Evolutionary conservation across 164 flowering plant species (phyloP).

Genomic region (Liquidambar formosana): DNA sequence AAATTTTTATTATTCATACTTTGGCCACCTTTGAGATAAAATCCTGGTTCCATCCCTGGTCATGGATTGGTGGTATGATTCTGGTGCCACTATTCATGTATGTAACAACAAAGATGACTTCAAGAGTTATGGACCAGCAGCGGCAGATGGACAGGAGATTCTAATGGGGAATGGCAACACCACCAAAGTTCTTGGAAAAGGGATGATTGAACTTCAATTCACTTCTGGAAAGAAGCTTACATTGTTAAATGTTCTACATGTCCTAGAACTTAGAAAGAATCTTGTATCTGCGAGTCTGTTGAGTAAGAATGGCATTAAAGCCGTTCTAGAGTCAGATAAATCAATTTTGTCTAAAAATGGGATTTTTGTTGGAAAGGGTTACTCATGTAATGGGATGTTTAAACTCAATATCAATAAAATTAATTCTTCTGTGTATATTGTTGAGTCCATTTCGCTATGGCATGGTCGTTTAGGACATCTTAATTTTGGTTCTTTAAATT

Average conservation of each 20-base stretch:
- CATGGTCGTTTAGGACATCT: too few species aligned
- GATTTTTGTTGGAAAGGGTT: too few species aligned
- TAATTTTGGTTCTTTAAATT: too few species aligned
- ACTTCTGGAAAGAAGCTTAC: not conserved
- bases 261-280: conserved; percentile 1
- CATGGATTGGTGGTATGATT: conserved; percentile 4
- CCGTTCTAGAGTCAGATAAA: conserved; percentile 1
- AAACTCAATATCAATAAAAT: too few species aligned
- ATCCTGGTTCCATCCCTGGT: too few species aligned
- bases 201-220: not conserved
- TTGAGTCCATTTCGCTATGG: too few species aligned
- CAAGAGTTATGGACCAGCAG: not conserved
- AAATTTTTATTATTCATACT: too few species aligned
- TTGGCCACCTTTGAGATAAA: too few species aligned
- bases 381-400: too few species aligned
- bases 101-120: not conserved
- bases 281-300: not conserved
- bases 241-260: not conserved
- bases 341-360: conserved; percentile 1
- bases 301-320: not conserved
- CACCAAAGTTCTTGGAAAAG: not conserved
- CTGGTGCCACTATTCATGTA: not conserved
- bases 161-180: too few species aligned
- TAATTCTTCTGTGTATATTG: too few species aligned
- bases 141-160: too few species aligned